Base-by-base conservation (phyloP, 768 basidiomycete genomes). In the Butyriboletus loyo region DNA sequence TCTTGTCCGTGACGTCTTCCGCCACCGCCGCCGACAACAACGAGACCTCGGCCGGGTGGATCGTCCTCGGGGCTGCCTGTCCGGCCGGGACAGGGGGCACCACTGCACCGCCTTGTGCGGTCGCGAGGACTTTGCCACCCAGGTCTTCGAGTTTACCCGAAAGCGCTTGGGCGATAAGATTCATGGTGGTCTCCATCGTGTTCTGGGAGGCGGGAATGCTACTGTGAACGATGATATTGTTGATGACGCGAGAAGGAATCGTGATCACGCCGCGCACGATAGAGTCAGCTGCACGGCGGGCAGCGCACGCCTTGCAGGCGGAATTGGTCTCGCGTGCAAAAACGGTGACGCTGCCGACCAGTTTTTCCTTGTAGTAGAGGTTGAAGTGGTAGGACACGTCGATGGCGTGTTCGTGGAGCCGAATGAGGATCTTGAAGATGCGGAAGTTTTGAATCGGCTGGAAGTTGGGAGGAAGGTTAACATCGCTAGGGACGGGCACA, bases 221-320 rank as follows among this genome's bases (percentile, higher is more conserved):
- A 30, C 45, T 56, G 15, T 52, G 42, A 13, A 59, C 53, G 21
- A 67, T 48, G 49, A 66, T 54, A 0, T 62, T 58, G 31, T 65
- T 49, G 47, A 69, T 50, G 43, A 69, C 50, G 5, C 27, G 49
- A 15, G 30, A 53, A 3, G 65, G 57, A 15, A 67, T 54, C 38
- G 54, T 51, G 47, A 67, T 70, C 21, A 67, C 50, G 6, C 68
- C 66, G 25, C 58, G 60, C 28, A 69, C 31, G 3, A 67, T 7
- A 0, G 66, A 35, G 17, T 48, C 51, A 0, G 39, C 41, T 7
- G 46, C 49, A n/a, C 66, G 63, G 13, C 66, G 60, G 8, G 32
- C 13, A 15, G 50, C 55, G 41, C 66, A 70, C 19, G 66, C 66
- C 24, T 52, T 54, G 46, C 66, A 70, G 6, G 66, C 56, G 0